A percentile compares a stretch with the other conserved stretches of the same genome.
phyloP scores from a whole-genome alignment of 1,139 yeast species.

The Candida sanyaensis region DNA sequence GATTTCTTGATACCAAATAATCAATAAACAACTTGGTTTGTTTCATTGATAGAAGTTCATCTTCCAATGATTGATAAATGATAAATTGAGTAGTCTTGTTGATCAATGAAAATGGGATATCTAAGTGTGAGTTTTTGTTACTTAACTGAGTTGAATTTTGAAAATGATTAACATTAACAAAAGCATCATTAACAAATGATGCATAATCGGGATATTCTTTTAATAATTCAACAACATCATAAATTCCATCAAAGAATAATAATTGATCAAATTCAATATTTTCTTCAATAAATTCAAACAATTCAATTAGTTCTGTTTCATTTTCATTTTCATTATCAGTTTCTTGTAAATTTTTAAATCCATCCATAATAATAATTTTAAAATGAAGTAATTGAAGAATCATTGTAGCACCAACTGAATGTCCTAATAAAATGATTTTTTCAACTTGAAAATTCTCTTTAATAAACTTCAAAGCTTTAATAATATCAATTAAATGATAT shows the following conservation, averaged over 20 bases:
- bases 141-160: slow-evolving; percentile 29
- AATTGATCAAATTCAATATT: slow-evolving; percentile 14
- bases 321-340: not conserved
- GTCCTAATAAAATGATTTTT: slow-evolving; percentile 54
- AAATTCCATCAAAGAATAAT: slow-evolving; percentile 43
- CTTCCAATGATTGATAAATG: slow-evolving; percentile 33
- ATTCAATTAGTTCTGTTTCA: not conserved
- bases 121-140: not conserved
- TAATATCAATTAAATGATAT: slow-evolving; percentile 58
- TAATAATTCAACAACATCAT: slow-evolving; percentile 29
- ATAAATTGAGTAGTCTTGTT: slow-evolving; percentile 9
- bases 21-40: slow-evolving; percentile 24
- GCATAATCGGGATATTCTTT: slow-evolving; percentile 38
- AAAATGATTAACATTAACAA: slow-evolving; percentile 20
- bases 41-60: slow-evolving; percentile 32
- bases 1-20: slow-evolving; percentile 16
- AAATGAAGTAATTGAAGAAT: slow-evolving; percentile 54
- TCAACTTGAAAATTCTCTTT: slow-evolving; percentile 15
- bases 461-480: slow-evolving; percentile 41
- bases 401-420: slow-evolving; percentile 82
- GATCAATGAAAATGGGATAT: slow-evolving; percentile 6
- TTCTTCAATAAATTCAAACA: slow-evolving; percentile 2
- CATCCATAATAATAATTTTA: slow-evolving; percentile 18
- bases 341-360: slow-evolving; percentile 10
- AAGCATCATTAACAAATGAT: slow-evolving; percentile 37